A percentile compares a stretch with the other conserved stretches of the same genome.
These are phyloP conservation scores for Tetraselmis striata DNA, from an alignment of 139 green algal genomes.

Conservation along the genomic window DNA sequence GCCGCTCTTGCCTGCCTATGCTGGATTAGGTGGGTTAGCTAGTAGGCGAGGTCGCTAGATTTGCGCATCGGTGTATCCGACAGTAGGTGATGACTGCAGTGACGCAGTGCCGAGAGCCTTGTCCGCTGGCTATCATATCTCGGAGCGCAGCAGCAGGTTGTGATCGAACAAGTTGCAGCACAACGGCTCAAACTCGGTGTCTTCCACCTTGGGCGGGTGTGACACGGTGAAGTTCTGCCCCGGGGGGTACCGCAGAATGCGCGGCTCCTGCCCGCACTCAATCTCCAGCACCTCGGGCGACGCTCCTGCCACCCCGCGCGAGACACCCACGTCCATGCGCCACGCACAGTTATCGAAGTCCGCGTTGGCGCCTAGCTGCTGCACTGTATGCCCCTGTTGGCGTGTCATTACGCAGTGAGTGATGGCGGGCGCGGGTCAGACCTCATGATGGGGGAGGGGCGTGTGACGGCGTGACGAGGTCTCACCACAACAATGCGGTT, in stretches of 20 bases:
- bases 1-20: too few relatives aligned
- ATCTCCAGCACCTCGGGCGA: neutral
- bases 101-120: too few relatives aligned
- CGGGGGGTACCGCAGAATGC: neutral
- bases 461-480: too few relatives aligned
- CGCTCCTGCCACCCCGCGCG: neutral
- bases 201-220: too few relatives aligned
- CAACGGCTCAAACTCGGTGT: neutral
- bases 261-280: neutral
- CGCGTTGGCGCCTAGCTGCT: neutral
- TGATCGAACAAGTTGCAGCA: neutral
- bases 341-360: neutral
- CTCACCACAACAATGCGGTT: neutral
- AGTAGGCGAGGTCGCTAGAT: too few relatives aligned
- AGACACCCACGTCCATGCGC: slow-evolving; percentile 7
- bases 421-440: too few relatives aligned
- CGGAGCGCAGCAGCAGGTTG: neutral
- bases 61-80: too few relatives aligned
- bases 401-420: too few relatives aligned
- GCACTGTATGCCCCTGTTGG: slow-evolving; percentile 16
- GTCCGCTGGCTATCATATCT: too few relatives aligned
- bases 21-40: too few relatives aligned
- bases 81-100: too few relatives aligned
- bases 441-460: too few relatives aligned
- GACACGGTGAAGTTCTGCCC: neutral